Percentiles rank a stretch among this genome's conserved stretches.
Conservation (phyloP, 345 rosid species). For the Hibiscus tridactylites region DNA sequence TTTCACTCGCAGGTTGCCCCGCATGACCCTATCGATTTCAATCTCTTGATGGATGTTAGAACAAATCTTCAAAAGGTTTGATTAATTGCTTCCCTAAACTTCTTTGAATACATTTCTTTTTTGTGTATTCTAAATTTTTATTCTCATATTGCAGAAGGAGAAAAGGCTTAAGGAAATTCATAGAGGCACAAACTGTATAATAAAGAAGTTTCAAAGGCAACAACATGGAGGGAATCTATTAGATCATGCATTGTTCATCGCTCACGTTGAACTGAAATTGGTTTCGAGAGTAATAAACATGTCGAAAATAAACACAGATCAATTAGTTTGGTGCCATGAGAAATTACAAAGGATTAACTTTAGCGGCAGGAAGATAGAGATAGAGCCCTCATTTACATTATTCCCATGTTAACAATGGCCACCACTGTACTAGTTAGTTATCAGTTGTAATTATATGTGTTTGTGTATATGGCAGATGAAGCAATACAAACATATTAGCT, state of each 20-base stretch:
- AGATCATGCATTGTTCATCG: constrained; percentile 34
- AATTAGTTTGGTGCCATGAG: constrained; percentile 67
- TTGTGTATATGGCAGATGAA: background rate
- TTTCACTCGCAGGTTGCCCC: constrained; percentile 33
- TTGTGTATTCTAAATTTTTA: background rate
- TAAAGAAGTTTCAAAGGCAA: constrained; percentile 52
- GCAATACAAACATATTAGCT: background rate
- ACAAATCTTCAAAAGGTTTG: constrained; percentile 57
- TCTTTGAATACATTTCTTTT: background rate
- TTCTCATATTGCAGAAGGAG: constrained; percentile 46
- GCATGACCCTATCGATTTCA: constrained; percentile 38
- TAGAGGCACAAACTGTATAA: constrained; percentile 52
- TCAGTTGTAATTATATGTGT: background rate
- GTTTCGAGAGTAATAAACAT: constrained; percentile 60
- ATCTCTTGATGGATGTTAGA: constrained; percentile 38
- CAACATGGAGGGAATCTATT: constrained; percentile 19
- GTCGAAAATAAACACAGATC: constrained; percentile 50
- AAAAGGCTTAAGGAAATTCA: constrained; percentile 58
- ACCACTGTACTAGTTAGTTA: background rate
- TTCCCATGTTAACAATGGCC: constrained; percentile 49
- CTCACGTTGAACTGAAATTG: constrained; percentile 56
- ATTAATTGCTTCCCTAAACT: background rate
- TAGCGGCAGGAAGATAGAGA: constrained; percentile 36
- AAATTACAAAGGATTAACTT: constrained; percentile 46
- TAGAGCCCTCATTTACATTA: constrained; percentile 60